Evolutionary conservation across 257 asterid genomes (phyloP).

Genomic region (Solanum verrucosum): DNA sequence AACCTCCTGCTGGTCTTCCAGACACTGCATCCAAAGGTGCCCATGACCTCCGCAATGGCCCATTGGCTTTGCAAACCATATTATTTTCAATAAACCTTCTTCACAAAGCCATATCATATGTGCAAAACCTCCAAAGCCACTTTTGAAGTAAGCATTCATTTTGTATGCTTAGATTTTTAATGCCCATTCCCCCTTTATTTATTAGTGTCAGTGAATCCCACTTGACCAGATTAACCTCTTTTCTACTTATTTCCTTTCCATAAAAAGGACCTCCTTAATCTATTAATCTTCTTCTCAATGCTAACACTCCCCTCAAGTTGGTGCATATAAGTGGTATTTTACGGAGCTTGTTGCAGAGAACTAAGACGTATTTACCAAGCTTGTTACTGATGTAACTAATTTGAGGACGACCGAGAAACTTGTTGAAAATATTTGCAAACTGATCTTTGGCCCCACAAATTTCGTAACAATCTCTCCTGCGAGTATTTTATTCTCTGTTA

Average conservation of each 20-base stretch:
- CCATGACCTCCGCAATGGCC: neutral
- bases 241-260: neutral
- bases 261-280: neutral
- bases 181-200: neutral
- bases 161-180: too few species aligned
- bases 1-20: neutral
- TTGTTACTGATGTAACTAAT: neutral
- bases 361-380: neutral
- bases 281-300: neutral
- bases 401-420: neutral
- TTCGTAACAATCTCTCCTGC: neutral
- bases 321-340: neutral
- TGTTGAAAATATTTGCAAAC: neutral
- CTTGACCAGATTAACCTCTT: neutral
- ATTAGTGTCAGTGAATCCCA: neutral
- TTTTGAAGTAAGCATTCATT: neutral
- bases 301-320: neutral
- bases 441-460: neutral
- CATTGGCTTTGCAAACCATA: neutral
- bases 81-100: neutral
- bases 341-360: neutral
- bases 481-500: neutral
- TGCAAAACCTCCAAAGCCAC: neutral
- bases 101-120: neutral
- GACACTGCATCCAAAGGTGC: neutral